Evolutionary conservation across 257 asterid genomes (phyloP), one percentile per base, ranked within the genome.

Genomic region (Pogostemon cablin): DNA sequence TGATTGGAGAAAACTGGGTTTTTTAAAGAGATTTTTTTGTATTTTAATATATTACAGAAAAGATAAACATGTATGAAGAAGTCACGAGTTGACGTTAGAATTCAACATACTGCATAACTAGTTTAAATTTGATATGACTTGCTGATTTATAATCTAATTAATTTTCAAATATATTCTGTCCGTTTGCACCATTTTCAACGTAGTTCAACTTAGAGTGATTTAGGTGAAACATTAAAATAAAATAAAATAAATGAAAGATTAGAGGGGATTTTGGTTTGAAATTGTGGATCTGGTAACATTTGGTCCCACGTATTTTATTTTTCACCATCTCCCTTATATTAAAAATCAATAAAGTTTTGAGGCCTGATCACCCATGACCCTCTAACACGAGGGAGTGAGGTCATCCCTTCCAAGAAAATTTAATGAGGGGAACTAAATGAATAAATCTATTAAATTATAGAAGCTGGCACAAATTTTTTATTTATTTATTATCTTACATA

Each of bases 51-150:
- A 25, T 25, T 25, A 25, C 32, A 25, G 32, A 25, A 25, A 25
- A 25, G 32, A 25, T 25, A 47, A 47, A 47, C 3, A 49, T 67
- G 35, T 55, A 44, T 42, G 73, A 67, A 48, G 57, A 62, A 62
- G 76, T 65, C 83, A 79, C 80, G 80, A 67, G 78, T 54, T 55
- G 63, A 39, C 61, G 41, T 39, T 58, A 59, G 67, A 47, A 59
- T 42, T 55, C 46, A 42, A n/a, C 56, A 11, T 32, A 7, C 42
- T 69, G 5, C 12, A 37, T 50, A 12, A 15, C 58, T 15, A 4
- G 37, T 34, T 63, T 42, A 8, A 46, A 12, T 35, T 42, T 12
- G 32, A 48, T 38, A 32, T 59, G 68, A 39, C 46, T 57, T 58
- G 41, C 2, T n/a, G 4, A 57, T 46, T 57, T 67, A 40, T 1